These are phyloP conservation scores for Codiaeum variegatum DNA, from an alignment of 441 rosid genomes.

Conservation along the genomic window DNA sequence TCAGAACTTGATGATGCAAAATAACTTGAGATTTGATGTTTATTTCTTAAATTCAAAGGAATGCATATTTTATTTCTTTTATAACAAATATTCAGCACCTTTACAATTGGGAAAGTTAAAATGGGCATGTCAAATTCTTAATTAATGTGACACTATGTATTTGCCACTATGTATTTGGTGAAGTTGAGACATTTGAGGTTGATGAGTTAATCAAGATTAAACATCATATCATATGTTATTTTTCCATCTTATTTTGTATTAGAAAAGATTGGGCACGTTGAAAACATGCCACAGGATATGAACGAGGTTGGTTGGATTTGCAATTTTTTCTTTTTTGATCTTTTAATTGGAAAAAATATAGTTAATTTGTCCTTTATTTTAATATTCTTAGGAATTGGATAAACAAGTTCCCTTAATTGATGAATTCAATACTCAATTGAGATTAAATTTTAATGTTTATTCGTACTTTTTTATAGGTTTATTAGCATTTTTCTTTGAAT, in stretches of 20 bases:
- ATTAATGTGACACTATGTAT: conserved; percentile 13
- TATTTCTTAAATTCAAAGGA: too few species aligned
- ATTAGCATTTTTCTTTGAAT: too few species aligned
- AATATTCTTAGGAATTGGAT: conserved; percentile 62
- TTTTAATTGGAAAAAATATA: not conserved
- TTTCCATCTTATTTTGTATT: conserved; percentile 41
- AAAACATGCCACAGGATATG: conserved; percentile 86
- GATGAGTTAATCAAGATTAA: not conserved
- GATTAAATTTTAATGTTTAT: too few species aligned
- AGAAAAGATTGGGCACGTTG: conserved; percentile 76
- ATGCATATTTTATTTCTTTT: too few species aligned
- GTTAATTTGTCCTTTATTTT: not conserved
- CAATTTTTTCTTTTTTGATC: not conserved
- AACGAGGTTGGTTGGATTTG: conserved; percentile 50
- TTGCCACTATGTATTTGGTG: not conserved
- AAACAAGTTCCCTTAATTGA: conserved; percentile 89
- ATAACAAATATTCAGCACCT: too few species aligned
- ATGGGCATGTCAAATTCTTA: conserved; percentile 54
- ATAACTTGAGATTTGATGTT: too few species aligned
- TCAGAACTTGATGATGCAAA: too few species aligned
- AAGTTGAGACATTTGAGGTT: not conserved
- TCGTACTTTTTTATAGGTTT: too few species aligned
- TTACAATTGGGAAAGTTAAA: conserved; percentile 72
- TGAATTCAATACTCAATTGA: conserved; percentile 84
- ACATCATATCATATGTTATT: not conserved